A percentile compares a stretch with the other conserved stretches of the same genome.
Evolutionary conservation across 805 yeast genomes (phyloP).

Genomic region (Ogataea paradorogensis): DNA sequence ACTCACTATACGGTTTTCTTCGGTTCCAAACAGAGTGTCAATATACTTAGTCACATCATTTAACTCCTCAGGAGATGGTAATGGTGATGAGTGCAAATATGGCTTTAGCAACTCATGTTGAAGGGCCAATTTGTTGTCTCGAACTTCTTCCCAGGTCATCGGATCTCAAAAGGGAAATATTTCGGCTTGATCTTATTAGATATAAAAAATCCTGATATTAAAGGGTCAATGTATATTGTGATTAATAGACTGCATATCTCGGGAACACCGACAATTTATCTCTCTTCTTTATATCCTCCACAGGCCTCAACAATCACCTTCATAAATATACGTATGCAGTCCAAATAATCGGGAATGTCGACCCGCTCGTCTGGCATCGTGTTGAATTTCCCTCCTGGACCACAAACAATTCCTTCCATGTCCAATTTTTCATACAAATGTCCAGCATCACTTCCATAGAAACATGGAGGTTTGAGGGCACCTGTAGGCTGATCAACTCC

Average conservation of each 20-base stretch:
- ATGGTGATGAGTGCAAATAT: neutral
- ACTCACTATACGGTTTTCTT: conserved; percentile 41
- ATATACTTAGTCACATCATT: conserved; percentile 3
- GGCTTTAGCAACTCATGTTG: conserved; percentile 1
- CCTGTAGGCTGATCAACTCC: conserved; percentile 25
- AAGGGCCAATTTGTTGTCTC: conserved; percentile 4
- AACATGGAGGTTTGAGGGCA: conserved; percentile 27
- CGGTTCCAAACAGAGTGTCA: conserved; percentile 31
- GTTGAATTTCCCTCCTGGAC: conserved; percentile 28
- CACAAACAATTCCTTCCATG: conserved; percentile 27
- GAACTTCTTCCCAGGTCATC: conserved; percentile 9
- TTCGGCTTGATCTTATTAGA: neutral
- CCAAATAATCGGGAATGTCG: conserved; percentile 24
- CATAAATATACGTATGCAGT: conserved; percentile 25
- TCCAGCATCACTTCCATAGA: conserved; percentile 29
- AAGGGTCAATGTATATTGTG: neutral
- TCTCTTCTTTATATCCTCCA: conserved; percentile 21
- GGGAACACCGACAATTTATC: neutral
- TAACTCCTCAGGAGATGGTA: conserved; percentile 6
- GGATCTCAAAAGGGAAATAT: too few species aligned
- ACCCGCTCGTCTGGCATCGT: conserved; percentile 29
- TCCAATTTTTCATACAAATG: conserved; percentile 24
- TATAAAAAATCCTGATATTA: conserved; percentile 3
- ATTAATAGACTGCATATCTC: neutral
- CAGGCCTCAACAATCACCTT: conserved; percentile 22